Conservation (phyloP, 257 asterid species). For the Eustoma russellianum region DNA sequence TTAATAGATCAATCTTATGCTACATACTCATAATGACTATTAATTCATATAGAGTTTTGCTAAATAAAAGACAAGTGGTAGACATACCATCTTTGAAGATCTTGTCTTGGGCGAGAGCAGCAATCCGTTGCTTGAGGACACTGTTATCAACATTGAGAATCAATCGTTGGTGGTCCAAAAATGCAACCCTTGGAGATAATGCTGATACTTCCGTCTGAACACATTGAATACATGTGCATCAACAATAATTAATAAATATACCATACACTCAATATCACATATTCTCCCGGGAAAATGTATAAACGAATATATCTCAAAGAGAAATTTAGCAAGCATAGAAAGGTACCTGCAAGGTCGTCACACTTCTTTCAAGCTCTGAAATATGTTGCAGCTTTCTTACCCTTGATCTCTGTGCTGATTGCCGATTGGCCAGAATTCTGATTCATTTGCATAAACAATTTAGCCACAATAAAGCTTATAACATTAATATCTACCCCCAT, state of each 20-base stretch:
- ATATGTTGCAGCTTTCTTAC: conserved; percentile 85
- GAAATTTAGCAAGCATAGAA: too few relatives aligned
- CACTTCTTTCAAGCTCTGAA: conserved; percentile 93
- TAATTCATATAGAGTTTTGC: too few relatives aligned
- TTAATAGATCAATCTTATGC: too few relatives aligned
- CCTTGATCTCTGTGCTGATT: conserved; percentile 94
- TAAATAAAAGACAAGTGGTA: neutral
- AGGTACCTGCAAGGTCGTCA: conserved; percentile 62
- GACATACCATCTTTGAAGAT: conserved; percentile 80
- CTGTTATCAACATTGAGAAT: conserved; percentile 78
- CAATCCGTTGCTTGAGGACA: conserved; percentile 81
- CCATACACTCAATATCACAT: too few relatives aligned
- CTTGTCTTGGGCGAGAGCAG: conserved; percentile 93
- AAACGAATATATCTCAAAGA: too few relatives aligned
- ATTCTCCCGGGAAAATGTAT: too few relatives aligned
- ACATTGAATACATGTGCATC: neutral
- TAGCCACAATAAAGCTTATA: too few relatives aligned
- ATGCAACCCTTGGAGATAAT: conserved; percentile 88
- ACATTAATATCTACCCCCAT: too few relatives aligned
- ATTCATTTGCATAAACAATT: conserved; percentile 1
- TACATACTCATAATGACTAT: too few relatives aligned
- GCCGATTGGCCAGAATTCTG: conserved; percentile 88
- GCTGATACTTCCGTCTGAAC: conserved; percentile 81
- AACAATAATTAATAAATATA: too few relatives aligned
- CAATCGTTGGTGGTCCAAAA: conserved; percentile 79